phyloP scores from a whole-genome alignment of 306 rosid species.

The Ceratonia siliqua region DNA sequence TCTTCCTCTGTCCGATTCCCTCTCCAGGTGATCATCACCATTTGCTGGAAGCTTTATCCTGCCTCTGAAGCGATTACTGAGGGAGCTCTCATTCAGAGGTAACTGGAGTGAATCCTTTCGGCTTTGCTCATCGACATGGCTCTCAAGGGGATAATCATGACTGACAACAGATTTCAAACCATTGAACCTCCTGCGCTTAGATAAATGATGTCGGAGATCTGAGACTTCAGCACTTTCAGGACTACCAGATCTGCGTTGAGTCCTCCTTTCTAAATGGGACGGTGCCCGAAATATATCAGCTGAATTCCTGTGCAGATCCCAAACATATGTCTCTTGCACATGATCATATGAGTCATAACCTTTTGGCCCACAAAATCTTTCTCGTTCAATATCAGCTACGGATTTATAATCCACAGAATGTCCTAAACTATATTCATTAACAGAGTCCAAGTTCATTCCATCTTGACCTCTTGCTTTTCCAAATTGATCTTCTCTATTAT shows the following conservation, averaged over 20 bases:
- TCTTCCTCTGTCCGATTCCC: conserved; percentile 67
- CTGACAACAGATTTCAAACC: conserved; percentile 83
- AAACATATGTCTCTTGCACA: conserved; percentile 65
- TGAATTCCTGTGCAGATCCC: conserved; percentile 77
- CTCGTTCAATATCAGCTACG: conserved; percentile 67
- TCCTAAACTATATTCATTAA: conserved; percentile 68
- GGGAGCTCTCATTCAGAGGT: conserved; percentile 56
- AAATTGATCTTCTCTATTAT: conserved; percentile 70
- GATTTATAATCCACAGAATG: conserved; percentile 65
- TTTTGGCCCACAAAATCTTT: conserved; percentile 53
- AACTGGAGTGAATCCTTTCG: conserved; percentile 56
- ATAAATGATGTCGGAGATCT: conserved; percentile 76
- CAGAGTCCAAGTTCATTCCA: conserved; percentile 64
- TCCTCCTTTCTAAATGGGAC: conserved; percentile 60
- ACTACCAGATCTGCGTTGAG: conserved; percentile 63
- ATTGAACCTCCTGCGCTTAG: conserved; percentile 72
- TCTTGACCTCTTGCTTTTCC: conserved; percentile 72
- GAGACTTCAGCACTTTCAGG: conserved; percentile 67
- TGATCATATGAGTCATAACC: conserved; percentile 71
- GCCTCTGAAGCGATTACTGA: conserved; percentile 76
- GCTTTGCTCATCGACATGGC: conserved; percentile 59
- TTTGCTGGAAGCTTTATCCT: conserved; percentile 76
- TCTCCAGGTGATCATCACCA: conserved; percentile 50
- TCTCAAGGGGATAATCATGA: conserved; percentile 52
- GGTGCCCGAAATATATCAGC: conserved; percentile 53